phyloP scores from a whole-genome alignment of 2,329 filamentous ascomycete genomes.

The Phoma sp. region DNA sequence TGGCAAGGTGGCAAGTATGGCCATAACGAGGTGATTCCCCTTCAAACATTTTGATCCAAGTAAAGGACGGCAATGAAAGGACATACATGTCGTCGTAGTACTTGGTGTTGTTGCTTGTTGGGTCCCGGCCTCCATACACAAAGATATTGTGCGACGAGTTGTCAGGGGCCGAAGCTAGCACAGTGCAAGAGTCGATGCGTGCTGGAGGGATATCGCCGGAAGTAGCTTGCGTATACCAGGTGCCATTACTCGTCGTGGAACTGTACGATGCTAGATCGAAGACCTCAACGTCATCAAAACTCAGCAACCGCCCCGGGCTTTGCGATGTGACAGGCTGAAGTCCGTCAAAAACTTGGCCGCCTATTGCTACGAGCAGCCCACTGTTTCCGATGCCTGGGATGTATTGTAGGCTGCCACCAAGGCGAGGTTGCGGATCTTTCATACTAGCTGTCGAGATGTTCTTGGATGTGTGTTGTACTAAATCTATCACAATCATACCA shows the following conservation, averaged over 20 bases:
- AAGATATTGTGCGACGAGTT: constrained; percentile 56
- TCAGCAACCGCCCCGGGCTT: constrained; percentile 24
- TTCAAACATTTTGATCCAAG: constrained; percentile 1
- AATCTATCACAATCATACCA: constrained; percentile 52
- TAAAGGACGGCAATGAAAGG: constrained; percentile 39
- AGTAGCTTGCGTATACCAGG: constrained; percentile 55
- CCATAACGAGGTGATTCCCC: constrained; percentile 49
- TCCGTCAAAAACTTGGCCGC: constrained; percentile 36
- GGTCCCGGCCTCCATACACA: constrained; percentile 58
- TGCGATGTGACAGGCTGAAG: constrained; percentile 17
- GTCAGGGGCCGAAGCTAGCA: constrained; percentile 52
- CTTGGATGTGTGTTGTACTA: constrained; percentile 41
- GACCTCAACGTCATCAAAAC: constrained; percentile 48
- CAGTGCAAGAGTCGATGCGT: constrained; percentile 56
- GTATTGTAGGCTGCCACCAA: constrained; percentile 48
- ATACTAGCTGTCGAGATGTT: constrained; percentile 50
- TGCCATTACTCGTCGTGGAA: constrained; percentile 36
- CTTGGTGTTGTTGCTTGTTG: constrained; percentile 29
- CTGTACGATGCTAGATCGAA: constrained; percentile 48
- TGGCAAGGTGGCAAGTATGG: constrained; percentile 52
- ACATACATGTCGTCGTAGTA: constrained; percentile 55
- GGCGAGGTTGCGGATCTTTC: constrained; percentile 36
- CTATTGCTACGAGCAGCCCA: constrained; percentile 50
- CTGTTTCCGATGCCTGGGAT: constrained; percentile 43
- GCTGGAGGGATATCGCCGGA: constrained; percentile 51